These are phyloP conservation scores for Physocladia obscura DNA, from an alignment of 192 early-diverging fungal species.

Conservation along the genomic window DNA sequence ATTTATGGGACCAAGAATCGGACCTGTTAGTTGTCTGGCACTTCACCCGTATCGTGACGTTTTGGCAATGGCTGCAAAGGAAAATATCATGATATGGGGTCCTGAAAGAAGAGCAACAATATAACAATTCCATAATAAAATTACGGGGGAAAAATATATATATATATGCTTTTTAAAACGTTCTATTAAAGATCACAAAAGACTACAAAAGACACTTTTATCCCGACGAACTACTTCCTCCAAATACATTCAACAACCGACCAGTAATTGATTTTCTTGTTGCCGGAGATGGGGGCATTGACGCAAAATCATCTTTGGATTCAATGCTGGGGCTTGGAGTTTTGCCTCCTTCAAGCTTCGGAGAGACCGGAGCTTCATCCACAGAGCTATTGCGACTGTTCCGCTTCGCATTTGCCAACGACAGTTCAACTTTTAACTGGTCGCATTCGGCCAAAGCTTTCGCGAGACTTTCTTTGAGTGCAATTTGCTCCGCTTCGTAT, in stretches of 20 bases:
- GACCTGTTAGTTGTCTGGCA: slow-evolving; percentile 55
- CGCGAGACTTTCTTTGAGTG: neutral
- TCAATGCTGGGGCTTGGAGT: neutral
- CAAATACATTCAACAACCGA: neutral
- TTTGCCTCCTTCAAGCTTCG: neutral
- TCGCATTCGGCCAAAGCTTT: neutral
- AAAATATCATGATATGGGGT: too few relatives aligned
- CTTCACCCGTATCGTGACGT: slow-evolving; percentile 71
- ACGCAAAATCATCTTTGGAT: too few relatives aligned
- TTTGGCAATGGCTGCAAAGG: slow-evolving; percentile 32
- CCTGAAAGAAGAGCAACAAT: neutral
- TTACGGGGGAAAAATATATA: neutral
- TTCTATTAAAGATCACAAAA: too few relatives aligned
- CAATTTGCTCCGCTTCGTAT: neutral
- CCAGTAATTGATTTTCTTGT: neutral
- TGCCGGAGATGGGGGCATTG: neutral
- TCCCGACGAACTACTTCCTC: too few relatives aligned
- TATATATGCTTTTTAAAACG: too few relatives aligned
- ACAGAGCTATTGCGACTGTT: too few relatives aligned
- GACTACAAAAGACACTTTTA: too few relatives aligned
- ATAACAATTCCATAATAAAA: neutral
- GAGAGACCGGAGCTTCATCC: too few relatives aligned
- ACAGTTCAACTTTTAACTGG: slow-evolving; percentile 3
- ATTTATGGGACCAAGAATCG: slow-evolving; percentile 53
- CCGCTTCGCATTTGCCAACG: too few relatives aligned